Percentiles rank a stretch among this genome's conserved stretches.
These are phyloP conservation scores for Xanthoparmelia taractica DNA, from an alignment of 495 filamentous ascomycete genomes.

Conservation along the genomic window DNA sequence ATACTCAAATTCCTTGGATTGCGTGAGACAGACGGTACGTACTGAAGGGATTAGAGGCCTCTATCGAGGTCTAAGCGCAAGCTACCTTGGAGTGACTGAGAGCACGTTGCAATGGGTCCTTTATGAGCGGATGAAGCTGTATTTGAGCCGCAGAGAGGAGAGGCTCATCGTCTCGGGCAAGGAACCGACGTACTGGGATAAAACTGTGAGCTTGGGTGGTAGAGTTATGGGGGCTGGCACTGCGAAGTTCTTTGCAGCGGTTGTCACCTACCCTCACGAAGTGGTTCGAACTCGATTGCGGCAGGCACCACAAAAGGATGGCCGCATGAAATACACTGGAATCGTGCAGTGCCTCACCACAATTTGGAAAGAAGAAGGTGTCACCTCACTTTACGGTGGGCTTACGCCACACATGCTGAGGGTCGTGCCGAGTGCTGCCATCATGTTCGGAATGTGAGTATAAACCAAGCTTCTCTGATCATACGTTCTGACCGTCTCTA, in stretches of 20 bases:
- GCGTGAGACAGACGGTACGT: constrained; percentile 46
- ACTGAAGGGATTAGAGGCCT: constrained; percentile 47
- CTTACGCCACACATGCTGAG: constrained; percentile 52
- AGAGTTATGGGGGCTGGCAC: constrained; percentile 44
- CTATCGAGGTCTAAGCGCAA: constrained; percentile 48
- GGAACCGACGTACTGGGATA: constrained; percentile 39
- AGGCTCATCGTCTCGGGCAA: constrained; percentile 31
- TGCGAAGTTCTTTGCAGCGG: constrained; percentile 50
- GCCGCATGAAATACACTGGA: constrained; percentile 48
- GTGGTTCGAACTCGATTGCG: constrained; percentile 49
- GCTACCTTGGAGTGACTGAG: constrained; percentile 50
- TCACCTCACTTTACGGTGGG: constrained; percentile 50
- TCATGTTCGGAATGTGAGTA: constrained; percentile 81
- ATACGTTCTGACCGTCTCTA: constrained; percentile 14
- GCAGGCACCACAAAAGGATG: constrained; percentile 40
- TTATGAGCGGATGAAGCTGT: constrained; percentile 51
- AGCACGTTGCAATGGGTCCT: constrained; percentile 52
- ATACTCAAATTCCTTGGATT: constrained; percentile 50
- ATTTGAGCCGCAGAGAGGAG: constrained; percentile 37
- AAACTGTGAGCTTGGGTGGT: constrained; percentile 41
- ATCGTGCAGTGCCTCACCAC: constrained; percentile 48
- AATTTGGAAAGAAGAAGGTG: constrained; percentile 49
- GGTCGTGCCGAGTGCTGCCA: constrained; percentile 74
- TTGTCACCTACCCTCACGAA: constrained; percentile 54
- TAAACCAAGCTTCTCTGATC: neutral